Evolutionary conservation across 2,329 filamentous ascomycete species (phyloP), one percentile per base, ranked within the genome.

Genomic region (Massarina eburnea): DNA sequence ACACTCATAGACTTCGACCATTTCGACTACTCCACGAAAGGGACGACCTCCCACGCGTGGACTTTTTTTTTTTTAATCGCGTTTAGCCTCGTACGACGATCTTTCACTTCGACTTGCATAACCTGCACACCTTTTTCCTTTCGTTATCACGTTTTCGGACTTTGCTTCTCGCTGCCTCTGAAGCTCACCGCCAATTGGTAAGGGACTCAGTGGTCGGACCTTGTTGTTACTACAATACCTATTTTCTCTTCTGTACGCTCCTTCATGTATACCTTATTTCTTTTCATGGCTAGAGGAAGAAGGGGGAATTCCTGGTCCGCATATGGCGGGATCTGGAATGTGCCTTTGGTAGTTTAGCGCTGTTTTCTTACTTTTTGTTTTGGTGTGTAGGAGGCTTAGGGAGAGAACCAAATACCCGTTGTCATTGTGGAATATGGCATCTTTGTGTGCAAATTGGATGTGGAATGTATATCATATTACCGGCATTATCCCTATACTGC

Each of bases 1-100:
- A 38, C 17, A 19, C 35, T 26, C 2, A 38, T 38, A 38, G 35
- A 38, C 35, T 38, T 36, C 35, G 21, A 38, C 35, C 17, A 24
- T n/a, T 38, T 24, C 35, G 9, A 38, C 35, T 24, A 15, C 14
- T 36, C 19, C 34, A 24, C 34, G 18, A 7, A 10, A 12, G 10
- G 17, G 34, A 36, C 34, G 21, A 21, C 19, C 12, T 15, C 34
- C 12, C 34, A 18, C 19, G 20, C 19, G 18, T 18, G 27, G n/a
- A 14, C 27, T 30, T 30, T 30, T 8, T 14, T 18, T 19, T 38
- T n/a, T 38, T 38, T 38, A 38, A 38, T 38, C 21, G 26, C 20
- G n/a, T 38, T 24, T 24, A 12, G 20, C 35, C 35, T 24, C 12
- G 20, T 38, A 38, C 35, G 35, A 38, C 20, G 12, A 30, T 4